Conservation (phyloP, 2,329 filamentous ascomycete species). For the Pyrenophora graminea region DNA sequence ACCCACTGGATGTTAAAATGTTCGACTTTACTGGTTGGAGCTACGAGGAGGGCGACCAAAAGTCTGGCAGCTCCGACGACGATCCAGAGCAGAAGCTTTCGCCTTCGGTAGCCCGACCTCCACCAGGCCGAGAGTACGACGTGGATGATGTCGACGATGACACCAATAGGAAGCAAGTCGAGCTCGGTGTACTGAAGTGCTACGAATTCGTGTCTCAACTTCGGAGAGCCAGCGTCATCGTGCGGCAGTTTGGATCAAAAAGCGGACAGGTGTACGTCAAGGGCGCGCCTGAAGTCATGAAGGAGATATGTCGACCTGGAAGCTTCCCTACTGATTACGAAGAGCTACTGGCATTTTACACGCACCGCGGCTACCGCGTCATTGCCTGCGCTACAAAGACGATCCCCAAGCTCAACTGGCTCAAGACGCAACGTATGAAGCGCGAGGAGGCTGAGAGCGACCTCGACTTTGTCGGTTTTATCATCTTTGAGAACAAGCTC, state of each 20-base stretch:
- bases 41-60: slow-evolving; percentile 84
- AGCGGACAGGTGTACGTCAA: slow-evolving; percentile 92
- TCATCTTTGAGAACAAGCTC: slow-evolving; percentile 98
- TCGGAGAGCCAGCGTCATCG: slow-evolving; percentile 88
- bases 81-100: slow-evolving; percentile 80
- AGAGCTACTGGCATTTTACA: slow-evolving; percentile 85
- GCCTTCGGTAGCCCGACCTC: slow-evolving; percentile 87
- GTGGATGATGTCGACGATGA: slow-evolving; percentile 55
- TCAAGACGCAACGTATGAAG: slow-evolving; percentile 92
- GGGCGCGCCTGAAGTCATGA: slow-evolving; percentile 95
- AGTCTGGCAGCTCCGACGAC: slow-evolving; percentile 64
- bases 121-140: slow-evolving; percentile 63
- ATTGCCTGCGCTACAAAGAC: slow-evolving; percentile 94
- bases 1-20: slow-evolving; percentile 97
- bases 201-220: slow-evolving; percentile 97
- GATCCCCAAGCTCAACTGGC: slow-evolving; percentile 85
- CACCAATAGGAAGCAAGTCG: slow-evolving; percentile 62
- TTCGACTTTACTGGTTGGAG: slow-evolving; percentile 95
- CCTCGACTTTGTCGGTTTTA: slow-evolving; percentile 91
- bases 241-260: slow-evolving; percentile 81
- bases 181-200: slow-evolving; percentile 85
- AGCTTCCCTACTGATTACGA: slow-evolving; percentile 90
- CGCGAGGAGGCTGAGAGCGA: slow-evolving; percentile 81
- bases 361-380: slow-evolving; percentile 92
- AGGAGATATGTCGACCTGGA: slow-evolving; percentile 82